Evolutionary conservation across 2,329 filamentous ascomycete genomes (phyloP).

Genomic region (Ophiocordyceps australis): DNA sequence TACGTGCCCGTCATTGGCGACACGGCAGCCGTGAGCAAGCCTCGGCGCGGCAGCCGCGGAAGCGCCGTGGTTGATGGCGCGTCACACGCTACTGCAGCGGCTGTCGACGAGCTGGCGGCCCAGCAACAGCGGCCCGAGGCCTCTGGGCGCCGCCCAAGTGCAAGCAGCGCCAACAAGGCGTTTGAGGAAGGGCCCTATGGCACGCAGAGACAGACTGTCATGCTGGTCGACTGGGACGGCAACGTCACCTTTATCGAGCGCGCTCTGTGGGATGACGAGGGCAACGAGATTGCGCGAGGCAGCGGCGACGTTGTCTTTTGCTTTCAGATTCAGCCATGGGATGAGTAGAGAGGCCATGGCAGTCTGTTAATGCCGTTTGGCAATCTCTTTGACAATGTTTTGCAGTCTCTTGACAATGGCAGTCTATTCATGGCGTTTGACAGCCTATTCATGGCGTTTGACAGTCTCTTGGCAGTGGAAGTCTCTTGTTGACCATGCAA

Average conservation of each 20-base stretch:
- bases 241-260: conserved; percentile 41
- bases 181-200: conserved; percentile 45
- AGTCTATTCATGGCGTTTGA: too few relatives aligned
- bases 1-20: conserved; percentile 42
- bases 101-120: conserved; percentile 15
- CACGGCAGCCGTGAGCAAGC: conserved; percentile 24
- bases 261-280: conserved; percentile 39
- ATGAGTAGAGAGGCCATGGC: too few relatives aligned
- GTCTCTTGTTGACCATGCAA: too few relatives aligned
- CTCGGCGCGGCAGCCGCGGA: conserved; percentile 16
- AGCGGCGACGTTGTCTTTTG: conserved; percentile 35
- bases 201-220: conserved; percentile 44
- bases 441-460: too few relatives aligned
- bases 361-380: too few relatives aligned
- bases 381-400: too few relatives aligned
- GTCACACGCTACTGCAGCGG: too few relatives aligned
- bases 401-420: too few relatives aligned
- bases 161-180: conserved; percentile 11
- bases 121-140: conserved; percentile 20
- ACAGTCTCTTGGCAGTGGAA: too few relatives aligned
- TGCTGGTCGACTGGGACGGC: conserved; percentile 44
- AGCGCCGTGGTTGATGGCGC: conserved; percentile 19
- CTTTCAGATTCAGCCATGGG: conserved; percentile 38
- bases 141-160: conserved; percentile 8
- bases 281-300: conserved; percentile 32